Evolutionary conservation across 192 early-diverging fungal genomes (phyloP).

Genomic region (Diversispora epigaea): DNA sequence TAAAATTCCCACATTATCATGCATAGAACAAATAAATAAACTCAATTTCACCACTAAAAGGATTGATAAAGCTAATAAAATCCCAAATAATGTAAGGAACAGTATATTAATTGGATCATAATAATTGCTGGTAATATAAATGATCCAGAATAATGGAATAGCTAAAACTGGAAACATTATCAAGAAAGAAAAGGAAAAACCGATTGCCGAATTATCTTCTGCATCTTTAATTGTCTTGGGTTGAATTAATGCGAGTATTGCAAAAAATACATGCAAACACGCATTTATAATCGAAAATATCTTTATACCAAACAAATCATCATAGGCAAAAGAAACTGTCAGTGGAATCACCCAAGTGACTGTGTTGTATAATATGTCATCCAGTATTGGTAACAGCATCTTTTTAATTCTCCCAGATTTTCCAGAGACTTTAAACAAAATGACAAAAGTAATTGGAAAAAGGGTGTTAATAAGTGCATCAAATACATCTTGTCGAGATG

Average conservation of each 20-base stretch:
- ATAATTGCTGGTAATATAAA: not conserved
- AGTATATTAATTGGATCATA: not conserved
- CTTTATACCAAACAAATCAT: not conserved
- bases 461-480: conserved; percentile 18
- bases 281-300: conserved; percentile 28
- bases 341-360: conserved; percentile 25
- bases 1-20: not conserved
- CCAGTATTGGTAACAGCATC: conserved; percentile 13
- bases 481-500: not conserved
- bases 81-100: conserved; percentile 10
- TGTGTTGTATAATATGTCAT: conserved; percentile 28
- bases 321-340: conserved; percentile 12
- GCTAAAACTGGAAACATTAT: not conserved
- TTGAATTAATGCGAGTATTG: conserved; percentile 9
- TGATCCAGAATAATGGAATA: conserved; percentile 18
- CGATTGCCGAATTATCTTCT: not conserved
- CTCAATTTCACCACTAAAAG: not conserved
- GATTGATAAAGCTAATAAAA: not conserved
- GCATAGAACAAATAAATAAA: not conserved
- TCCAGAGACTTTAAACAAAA: conserved; percentile 6
- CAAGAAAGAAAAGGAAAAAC: not conserved
- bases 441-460: conserved; percentile 11
- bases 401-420: not conserved
- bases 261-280: conserved; percentile 16
- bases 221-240: not conserved